These are phyloP conservation scores for Pholiota microspora DNA, from an alignment of 768 basidiomycete species.

Conservation along the genomic window DNA sequence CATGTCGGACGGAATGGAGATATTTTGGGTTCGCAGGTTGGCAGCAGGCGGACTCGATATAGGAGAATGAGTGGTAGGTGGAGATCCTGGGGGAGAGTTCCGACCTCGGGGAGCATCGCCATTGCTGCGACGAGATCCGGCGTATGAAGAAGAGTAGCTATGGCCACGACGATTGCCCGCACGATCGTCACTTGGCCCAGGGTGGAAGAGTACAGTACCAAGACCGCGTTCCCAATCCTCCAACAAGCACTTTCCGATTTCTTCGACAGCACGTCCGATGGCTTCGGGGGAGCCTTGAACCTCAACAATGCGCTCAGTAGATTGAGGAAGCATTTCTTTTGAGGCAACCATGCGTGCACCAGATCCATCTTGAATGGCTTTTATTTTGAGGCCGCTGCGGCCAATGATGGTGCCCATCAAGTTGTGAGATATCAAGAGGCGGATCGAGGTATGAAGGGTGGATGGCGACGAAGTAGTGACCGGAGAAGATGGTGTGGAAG, in stretches of 20 bases:
- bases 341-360: conserved; percentile 98
- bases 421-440: conserved; percentile 97
- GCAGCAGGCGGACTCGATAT: conserved; percentile 57
- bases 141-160: conserved; percentile 46
- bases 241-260: conserved; percentile 92
- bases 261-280: conserved; percentile 90
- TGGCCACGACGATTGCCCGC: conserved; percentile 51
- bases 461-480: conserved; percentile 67
- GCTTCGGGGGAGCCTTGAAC: conserved; percentile 92
- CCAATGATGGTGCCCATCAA: conserved; percentile 99
- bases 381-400: conserved; percentile 94
- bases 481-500: conserved; percentile 75
- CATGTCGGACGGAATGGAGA: conserved; percentile 99
- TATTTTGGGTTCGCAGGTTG: conserved; percentile 96
- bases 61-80: conserved; percentile 43
- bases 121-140: conserved; percentile 59
- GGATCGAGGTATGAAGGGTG: conserved; percentile 82
- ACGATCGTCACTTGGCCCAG: conserved; percentile 80
- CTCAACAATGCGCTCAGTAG: conserved; percentile 98
- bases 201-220: conserved; percentile 95
- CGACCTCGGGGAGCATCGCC: conserved; percentile 53
- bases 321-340: conserved; percentile 99
- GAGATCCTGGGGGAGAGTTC: conserved; percentile 47
- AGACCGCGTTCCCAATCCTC: conserved; percentile 96
- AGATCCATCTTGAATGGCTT: conserved; percentile 95